Base-by-base conservation (phyloP, 2,329 filamentous ascomycete genomes). In the Lasiodiplodia sp. region DNA sequence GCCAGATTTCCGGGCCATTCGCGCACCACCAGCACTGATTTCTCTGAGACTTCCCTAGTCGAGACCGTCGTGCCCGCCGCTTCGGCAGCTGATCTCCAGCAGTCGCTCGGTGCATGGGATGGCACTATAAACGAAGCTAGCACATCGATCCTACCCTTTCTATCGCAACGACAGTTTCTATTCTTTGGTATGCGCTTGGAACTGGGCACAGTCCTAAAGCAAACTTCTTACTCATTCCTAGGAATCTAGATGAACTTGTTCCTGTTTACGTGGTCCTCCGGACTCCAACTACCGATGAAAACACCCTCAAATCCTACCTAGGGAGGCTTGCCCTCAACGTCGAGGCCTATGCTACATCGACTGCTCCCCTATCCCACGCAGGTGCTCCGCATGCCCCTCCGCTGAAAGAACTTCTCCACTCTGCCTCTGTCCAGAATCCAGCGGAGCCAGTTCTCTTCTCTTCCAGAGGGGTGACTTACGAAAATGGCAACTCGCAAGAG, bases 181-280 rank as follows among this genome's bases (percentile, higher is more conserved):
- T 91, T 92, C 76, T 93, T 94, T 75, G 92, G 92, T 93, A 83
- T 72, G 86, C 69, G 66, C 63, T 69, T 73, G 74, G 72, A 72
- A 70, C 75, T 72, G 72, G 71, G 75, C 74, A 81, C 79, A 80
- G 72, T 75, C 73, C 72, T 75, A 82, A 81, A 74, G 69, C 52
- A 64, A 51, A 69, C 75, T 72, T 83, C 81, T 85, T 83, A 83
- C 86, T 86, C 79, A 86, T 80, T 40, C 73, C 73, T 80, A 86
- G 81, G 82, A 75, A 63, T 76, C 69, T 81, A 94, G 92, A 94
- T 86, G 92, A 94, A 82, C 88, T 88, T 31, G 85, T 92, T 68
- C 83, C 89, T 71, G 84, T 93, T 21, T 88, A 92, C 74, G 82
- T 94, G 70, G 83, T 92, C 12, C 84, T 94, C 68, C 87, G 87